Base-by-base conservation (phyloP, 1,284 basidiomycete species). In the Kalmanozyma brasiliensis region DNA sequence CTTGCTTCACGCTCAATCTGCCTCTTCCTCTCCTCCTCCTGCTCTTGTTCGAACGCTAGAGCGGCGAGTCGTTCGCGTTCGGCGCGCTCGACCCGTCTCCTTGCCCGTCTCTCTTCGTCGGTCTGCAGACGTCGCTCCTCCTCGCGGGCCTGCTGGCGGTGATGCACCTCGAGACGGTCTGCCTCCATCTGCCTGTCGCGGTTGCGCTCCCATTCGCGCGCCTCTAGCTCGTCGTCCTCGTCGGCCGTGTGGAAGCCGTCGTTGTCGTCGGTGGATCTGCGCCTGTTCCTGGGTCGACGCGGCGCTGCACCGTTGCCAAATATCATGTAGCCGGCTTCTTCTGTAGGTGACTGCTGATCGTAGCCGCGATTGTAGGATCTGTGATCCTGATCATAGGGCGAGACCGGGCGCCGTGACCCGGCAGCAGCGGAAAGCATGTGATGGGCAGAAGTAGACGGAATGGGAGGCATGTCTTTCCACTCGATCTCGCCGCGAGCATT, bases 401-500 rank as follows among this genome's bases (percentile, higher is more conserved):
- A 66, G 33, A 48, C 43, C 1, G 52, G 34, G 22, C 57, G 56
- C 17, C 63, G 47, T 8, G 43, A 35, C 26, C 33, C 7, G 49
- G 33, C 1, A 22, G 30, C 14, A 24, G 30, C 23, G 1, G 38
- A 8, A 2, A 47, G 52, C 9, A 41, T 37, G 5, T 35, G 44
- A 8, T 29, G 29, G 11, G 44, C 40, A 2, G 57, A 37, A 8
- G 63, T 42, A 7, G 55, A 19, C 3, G 51, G 34, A 4, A 49
- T 19, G 5, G 58, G 58, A 17, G 68, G 58, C 1, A 52, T 48
- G 23, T 67, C 56, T 34, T 61, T 72, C 69, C 69, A 72, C 24
- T 72, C 69, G 38, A 72, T 72, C 26, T 68, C 69, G 14, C 69
- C 64, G 2, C 69, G 64, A 26, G 64, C 69, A 26, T 72, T 72